Base-by-base conservation (phyloP, 2,329 filamentous ascomycete genomes). In the Claviceps maximensis region DNA sequence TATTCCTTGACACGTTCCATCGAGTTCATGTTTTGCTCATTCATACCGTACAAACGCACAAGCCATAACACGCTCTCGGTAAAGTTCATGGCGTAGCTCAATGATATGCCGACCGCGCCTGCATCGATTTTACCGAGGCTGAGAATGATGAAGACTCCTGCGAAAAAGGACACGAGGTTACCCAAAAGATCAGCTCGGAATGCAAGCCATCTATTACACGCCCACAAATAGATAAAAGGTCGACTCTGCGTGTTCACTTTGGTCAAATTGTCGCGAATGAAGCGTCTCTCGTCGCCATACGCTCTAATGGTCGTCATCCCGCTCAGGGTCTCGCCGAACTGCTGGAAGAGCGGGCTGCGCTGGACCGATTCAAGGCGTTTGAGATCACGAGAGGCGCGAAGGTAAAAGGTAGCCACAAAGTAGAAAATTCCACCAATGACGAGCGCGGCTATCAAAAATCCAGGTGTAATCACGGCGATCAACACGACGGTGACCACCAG, bases 11-110 rank as follows among this genome's bases (percentile, higher is more conserved):
- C 85, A 63, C 93, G 87, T 71, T 98, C 93, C 49, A 97, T 90
- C 2, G 91, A 91, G 70, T 98, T 98, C 93, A 98, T 97, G 70
- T 96, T 97, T 69, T 98, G 93, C 71, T 98, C 93, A 63, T 97
- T 96, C 64, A 87, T 82, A 0, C 90, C 86, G 67, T 98, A 98
- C 15, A 96, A 77, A 47, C 93, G 84, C 31, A 98, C 90, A 53
- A 97, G 83, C 93, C 93, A 98, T 19, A 98, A 73, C 7, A 98
- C 86, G 59, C 95, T 97, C 67, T 98, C 93, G 0, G 90, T 95
- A 63, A 98, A 98, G 1, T 88, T 91, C 60, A 98, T 88, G 17
- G 93, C 93, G 63, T 98, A 98, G 50, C 89, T 95, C 62, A 98
- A 74, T 5, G 93, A 95, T 57, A 98, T 79, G 73, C 93, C 93